Evolutionary conservation across 2,329 filamentous ascomycete genomes (phyloP).

Genomic region (Colletotrichum cuscutae): DNA sequence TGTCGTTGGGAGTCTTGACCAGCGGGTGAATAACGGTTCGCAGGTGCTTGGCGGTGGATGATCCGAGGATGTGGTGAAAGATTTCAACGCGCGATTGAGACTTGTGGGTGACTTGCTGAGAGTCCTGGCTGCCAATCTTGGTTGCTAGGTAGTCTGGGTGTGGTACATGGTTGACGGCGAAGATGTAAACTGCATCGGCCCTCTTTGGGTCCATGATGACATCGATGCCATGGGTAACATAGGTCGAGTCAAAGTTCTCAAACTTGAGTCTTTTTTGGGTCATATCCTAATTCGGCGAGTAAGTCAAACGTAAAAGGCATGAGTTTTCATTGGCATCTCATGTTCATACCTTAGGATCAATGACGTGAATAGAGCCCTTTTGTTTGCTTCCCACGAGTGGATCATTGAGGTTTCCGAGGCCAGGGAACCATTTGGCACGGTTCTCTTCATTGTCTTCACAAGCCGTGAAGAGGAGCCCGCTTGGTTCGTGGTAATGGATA

Average conservation of each 20-base stretch:
- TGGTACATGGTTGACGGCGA: constrained; percentile 68
- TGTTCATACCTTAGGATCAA: constrained; percentile 61
- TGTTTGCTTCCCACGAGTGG: constrained; percentile 47
- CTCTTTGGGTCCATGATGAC: constrained; percentile 60
- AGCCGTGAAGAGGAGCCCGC: constrained; percentile 63
- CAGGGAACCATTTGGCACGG: constrained; percentile 64
- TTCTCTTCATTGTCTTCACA: constrained; percentile 57
- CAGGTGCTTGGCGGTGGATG: constrained; percentile 54
- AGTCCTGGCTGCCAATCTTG: constrained; percentile 43
- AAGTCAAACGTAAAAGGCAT: too few relatives aligned
- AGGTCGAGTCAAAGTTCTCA: constrained; percentile 61
- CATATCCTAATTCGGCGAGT: constrained; percentile 40
- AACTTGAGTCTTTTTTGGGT: constrained; percentile 52
- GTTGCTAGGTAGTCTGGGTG: constrained; percentile 47
- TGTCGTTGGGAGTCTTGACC: constrained; percentile 68
- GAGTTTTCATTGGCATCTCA: fast-evolving
- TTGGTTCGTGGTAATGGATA: constrained; percentile 62
- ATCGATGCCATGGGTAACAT: constrained; percentile 70
- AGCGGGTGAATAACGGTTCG: constrained; percentile 64
- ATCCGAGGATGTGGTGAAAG: constrained; percentile 49
- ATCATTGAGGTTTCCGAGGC: constrained; percentile 52
- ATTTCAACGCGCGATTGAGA: constrained; percentile 66
- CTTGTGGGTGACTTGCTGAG: constrained; percentile 41
- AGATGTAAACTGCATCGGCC: constrained; percentile 63
- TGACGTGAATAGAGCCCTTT: constrained; percentile 59